Percentiles rank a stretch among this genome's conserved stretches.
These are phyloP conservation scores for Beauveria varroae DNA, from an alignment of 2,329 filamentous ascomycete species.

Conservation along the genomic window DNA sequence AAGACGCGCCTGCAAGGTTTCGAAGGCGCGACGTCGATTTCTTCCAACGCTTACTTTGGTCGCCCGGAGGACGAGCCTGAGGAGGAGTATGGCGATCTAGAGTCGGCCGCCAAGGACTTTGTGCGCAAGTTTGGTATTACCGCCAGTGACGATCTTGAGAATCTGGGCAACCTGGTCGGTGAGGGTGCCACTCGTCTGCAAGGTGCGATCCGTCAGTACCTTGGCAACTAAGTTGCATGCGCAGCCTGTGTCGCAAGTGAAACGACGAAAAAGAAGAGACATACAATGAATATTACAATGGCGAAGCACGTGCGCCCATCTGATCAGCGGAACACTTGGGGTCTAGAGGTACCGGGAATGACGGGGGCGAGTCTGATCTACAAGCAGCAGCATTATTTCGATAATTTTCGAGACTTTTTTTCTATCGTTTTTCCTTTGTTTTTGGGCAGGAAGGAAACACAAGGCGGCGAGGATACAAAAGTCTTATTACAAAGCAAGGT, in stretches of 20 bases:
- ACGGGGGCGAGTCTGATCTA: background rate
- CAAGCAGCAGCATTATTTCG: slow-evolving; percentile 1
- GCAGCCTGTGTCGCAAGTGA: background rate
- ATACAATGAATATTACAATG: background rate
- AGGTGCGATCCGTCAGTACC: slow-evolving; percentile 60
- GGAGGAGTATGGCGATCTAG: slow-evolving; percentile 84
- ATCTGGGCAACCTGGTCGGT: slow-evolving; percentile 72
- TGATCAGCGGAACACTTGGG: background rate
- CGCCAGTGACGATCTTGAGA: slow-evolving; percentile 91
- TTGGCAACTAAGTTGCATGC: slow-evolving; percentile 42
- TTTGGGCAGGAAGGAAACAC: background rate
- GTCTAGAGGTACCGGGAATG: background rate
- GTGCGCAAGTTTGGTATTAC: slow-evolving; percentile 92
- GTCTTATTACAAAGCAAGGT: background rate
- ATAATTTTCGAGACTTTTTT: slow-evolving; percentile 1
- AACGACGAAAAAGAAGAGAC: background rate
- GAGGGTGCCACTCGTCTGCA: slow-evolving; percentile 81
- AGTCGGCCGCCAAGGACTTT: slow-evolving; percentile 92
- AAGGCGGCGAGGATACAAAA: background rate
- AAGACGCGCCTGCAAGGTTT: slow-evolving; percentile 85
- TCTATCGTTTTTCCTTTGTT: background rate
- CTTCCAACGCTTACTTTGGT: slow-evolving; percentile 95
- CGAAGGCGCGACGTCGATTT: slow-evolving; percentile 86
- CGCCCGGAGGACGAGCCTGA: slow-evolving; percentile 74
- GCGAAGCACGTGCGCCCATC: background rate